These are phyloP conservation scores for Lachancea mirantina DNA, from an alignment of 805 yeast species.

Conservation along the genomic window DNA sequence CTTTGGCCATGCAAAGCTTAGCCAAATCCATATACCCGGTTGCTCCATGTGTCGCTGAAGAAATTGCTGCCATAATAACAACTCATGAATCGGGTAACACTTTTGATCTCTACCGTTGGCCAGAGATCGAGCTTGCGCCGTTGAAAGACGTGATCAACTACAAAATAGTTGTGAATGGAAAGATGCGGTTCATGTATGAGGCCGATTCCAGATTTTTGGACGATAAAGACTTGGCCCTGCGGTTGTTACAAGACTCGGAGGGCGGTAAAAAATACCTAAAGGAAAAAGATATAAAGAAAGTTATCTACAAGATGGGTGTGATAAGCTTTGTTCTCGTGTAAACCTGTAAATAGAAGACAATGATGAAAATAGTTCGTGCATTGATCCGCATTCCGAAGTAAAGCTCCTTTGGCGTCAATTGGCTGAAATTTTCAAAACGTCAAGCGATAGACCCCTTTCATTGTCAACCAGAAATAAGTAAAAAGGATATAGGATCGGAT, in stretches of 20 bases:
- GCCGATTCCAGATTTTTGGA: constrained; percentile 34
- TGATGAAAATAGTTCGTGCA: constrained; percentile 1
- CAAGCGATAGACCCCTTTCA: no score
- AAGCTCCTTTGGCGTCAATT: background rate
- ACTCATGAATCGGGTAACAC: constrained; percentile 7
- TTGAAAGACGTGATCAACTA: constrained; percentile 37
- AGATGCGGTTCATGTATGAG: constrained; percentile 43
- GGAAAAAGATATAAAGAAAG: constrained; percentile 39
- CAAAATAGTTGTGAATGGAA: constrained; percentile 70
- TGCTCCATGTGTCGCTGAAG: constrained; percentile 76
- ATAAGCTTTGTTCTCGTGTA: constrained; percentile 36
- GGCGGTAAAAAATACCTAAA: constrained; percentile 38
- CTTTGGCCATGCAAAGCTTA: constrained; percentile 46
- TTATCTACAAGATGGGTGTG: constrained; percentile 47
- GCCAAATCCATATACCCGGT: constrained; percentile 69
- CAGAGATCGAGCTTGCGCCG: constrained; percentile 36
- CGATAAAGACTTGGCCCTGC: constrained; percentile 33
- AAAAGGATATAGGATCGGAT: no score
- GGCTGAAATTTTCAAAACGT: background rate
- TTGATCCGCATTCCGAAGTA: no score
- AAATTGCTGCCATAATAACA: constrained; percentile 55
- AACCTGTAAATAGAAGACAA: background rate
- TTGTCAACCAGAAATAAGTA: no score
- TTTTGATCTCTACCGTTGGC: constrained; percentile 52
- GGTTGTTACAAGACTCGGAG: constrained; percentile 29